phyloP scores from a whole-genome alignment of 257 asterid species.

The Nicotiana tabacum region DNA sequence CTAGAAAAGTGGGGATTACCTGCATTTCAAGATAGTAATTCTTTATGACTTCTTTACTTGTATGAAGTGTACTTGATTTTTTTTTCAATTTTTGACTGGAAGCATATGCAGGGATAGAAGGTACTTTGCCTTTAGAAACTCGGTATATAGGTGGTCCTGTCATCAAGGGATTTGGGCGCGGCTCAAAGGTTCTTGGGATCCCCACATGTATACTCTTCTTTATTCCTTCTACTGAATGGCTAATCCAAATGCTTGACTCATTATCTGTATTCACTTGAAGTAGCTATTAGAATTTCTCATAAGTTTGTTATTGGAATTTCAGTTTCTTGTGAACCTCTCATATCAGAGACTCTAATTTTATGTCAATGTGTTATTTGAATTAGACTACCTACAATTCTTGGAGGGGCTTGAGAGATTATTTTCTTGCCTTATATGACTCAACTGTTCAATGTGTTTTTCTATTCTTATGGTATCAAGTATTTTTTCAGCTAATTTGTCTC shows the following conservation, averaged over 20 bases:
- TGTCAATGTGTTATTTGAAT: not conserved
- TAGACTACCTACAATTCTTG: not conserved
- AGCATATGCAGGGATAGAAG: slow-evolving; percentile 63
- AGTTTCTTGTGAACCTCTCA: slow-evolving; percentile 8
- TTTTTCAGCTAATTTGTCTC: slow-evolving; percentile 1
- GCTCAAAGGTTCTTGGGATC: slow-evolving; percentile 95
- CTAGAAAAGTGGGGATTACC: slow-evolving; percentile 34
- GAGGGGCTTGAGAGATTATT: not conserved
- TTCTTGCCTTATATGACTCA: not conserved
- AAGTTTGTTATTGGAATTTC: not conserved
- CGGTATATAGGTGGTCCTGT: slow-evolving; percentile 77
- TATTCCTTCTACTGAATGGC: not conserved
- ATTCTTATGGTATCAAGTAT: slow-evolving; percentile 9
- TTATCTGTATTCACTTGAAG: not conserved
- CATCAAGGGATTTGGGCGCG: slow-evolving; percentile 45
- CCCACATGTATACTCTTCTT: slow-evolving; percentile 64
- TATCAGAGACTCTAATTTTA: not conserved
- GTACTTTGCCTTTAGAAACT: slow-evolving; percentile 77
- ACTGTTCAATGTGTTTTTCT: not conserved
- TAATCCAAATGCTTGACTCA: not conserved
- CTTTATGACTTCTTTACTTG: slow-evolving; percentile 12
- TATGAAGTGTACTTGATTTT: not conserved
- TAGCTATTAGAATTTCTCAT: not conserved
- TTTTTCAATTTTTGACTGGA: slow-evolving; percentile 16
- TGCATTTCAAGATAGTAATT: slow-evolving; percentile 83